Conservation (phyloP, 306 rosid genomes). For the Lotus japonicus region DNA sequence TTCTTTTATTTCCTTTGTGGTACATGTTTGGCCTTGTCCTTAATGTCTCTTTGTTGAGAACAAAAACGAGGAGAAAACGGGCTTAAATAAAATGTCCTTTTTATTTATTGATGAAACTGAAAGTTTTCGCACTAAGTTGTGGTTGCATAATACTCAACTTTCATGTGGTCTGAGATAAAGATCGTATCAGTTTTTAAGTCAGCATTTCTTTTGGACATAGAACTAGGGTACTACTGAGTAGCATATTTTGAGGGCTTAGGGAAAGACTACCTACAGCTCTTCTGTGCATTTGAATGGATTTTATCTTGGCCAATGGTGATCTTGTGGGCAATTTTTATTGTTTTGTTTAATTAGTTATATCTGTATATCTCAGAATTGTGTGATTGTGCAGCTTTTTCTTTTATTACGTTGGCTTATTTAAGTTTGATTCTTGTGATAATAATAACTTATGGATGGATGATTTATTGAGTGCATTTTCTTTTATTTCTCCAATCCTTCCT, state of each 20-base stretch:
- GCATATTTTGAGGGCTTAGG: no score
- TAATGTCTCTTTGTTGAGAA: neutral
- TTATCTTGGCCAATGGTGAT: neutral
- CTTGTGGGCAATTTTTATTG: neutral
- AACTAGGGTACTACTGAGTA: no score
- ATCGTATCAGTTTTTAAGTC: neutral
- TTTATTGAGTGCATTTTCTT: neutral
- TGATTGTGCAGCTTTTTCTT: no score
- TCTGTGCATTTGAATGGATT: neutral
- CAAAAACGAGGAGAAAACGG: neutral
- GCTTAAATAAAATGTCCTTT: neutral
- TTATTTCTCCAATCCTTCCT: neutral
- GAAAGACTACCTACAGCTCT: neutral
- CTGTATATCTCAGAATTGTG: neutral
- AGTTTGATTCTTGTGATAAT: neutral
- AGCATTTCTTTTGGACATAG: no score
- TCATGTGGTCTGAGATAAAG: constrained; percentile 11
- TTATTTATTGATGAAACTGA: neutral
- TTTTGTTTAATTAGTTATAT: neutral
- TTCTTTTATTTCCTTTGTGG: no score
- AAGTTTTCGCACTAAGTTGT: neutral
- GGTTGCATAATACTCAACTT: constrained; percentile 8
- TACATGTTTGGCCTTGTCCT: neutral
- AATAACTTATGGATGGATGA: neutral
- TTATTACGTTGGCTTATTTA: neutral